phyloP scores from a whole-genome alignment of 2,329 filamentous ascomycete species.

The Neocucurbitaria cava region DNA sequence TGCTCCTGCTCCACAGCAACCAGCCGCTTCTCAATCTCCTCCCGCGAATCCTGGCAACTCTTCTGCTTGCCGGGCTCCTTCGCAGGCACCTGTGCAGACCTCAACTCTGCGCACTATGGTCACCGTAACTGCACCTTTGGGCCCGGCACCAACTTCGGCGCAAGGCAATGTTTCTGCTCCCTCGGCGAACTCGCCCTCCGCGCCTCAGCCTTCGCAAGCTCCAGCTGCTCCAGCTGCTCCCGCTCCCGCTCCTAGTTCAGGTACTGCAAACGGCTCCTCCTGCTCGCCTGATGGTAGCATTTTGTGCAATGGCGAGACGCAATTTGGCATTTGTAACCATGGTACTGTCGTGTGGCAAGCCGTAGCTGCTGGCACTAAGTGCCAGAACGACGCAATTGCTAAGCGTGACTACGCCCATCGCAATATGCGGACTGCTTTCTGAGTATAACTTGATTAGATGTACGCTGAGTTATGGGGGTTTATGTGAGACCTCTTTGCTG shows the following conservation, averaged over 20 bases:
- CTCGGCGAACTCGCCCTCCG: not conserved
- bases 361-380: conserved; percentile 54
- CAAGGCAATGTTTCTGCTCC: not conserved
- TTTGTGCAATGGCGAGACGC: conserved; percentile 47
- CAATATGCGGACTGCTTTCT: not conserved
- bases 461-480: not conserved
- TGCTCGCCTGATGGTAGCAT: conserved; percentile 46
- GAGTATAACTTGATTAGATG: too few relatives aligned
- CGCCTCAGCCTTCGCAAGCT: conserved; percentile 1
- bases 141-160: conserved; percentile 3
- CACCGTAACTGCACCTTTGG: conserved; percentile 31
- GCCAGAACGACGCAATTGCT: conserved; percentile 46
- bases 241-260: conserved; percentile 1
- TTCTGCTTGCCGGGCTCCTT: conserved; percentile 5
- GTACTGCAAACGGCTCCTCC: conserved; percentile 9
- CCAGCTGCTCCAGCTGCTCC: conserved; percentile 1
- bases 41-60: conserved; percentile 6
- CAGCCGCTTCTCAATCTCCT: conserved; percentile 4
- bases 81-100: conserved; percentile 12
- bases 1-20: conserved; percentile 3
- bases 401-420: conserved; percentile 31
- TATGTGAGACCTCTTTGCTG: not conserved
- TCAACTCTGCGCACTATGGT: conserved; percentile 27
- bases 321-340: conserved; percentile 52
- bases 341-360: conserved; percentile 48